Evolutionary conservation across 371 early-diverging fungal species (phyloP).

Genomic region (Paraphysoderma sedebokerense): DNA sequence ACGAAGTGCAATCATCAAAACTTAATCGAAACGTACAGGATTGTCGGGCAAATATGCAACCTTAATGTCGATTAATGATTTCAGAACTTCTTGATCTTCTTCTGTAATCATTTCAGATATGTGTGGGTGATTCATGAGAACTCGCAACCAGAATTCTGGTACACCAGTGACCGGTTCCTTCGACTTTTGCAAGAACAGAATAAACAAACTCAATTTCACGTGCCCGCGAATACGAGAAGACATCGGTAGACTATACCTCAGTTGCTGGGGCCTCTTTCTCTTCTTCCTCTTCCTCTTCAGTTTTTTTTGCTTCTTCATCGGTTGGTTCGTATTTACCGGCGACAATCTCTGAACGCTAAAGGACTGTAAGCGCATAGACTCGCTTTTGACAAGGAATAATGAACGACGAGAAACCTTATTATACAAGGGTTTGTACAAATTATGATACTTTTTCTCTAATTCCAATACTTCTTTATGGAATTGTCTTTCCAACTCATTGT

Average conservation of each 20-base stretch:
- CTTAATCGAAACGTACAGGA: conserved; percentile 14
- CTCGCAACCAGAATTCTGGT: conserved; percentile 79
- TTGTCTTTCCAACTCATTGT: conserved; percentile 53
- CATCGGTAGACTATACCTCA: conserved; percentile 2
- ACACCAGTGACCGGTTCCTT: conserved; percentile 19
- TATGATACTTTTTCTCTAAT: conserved; percentile 83
- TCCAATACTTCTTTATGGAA: conserved; percentile 77
- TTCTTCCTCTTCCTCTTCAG: conserved; percentile 12
- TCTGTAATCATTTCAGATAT: conserved; percentile 69
- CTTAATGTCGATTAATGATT: conserved; percentile 67
- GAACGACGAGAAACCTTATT: conserved; percentile 29
- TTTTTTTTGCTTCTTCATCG: conserved; percentile 54
- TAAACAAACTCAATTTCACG: neutral
- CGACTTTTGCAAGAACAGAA: neutral
- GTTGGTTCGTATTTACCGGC: conserved; percentile 68
- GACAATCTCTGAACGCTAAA: conserved; percentile 48
- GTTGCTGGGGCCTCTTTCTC: neutral
- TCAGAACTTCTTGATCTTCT: conserved; percentile 67
- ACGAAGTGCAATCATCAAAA: neutral
- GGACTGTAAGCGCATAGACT: neutral
- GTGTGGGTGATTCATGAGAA: conserved; percentile 64
- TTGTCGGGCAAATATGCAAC: conserved; percentile 59
- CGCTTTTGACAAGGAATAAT: neutral
- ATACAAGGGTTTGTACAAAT: conserved; percentile 65
- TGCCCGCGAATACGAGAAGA: no score